These are phyloP conservation scores for Yarrowia sp. DNA, from an alignment of 805 yeast genomes.

Conservation along the genomic window DNA sequence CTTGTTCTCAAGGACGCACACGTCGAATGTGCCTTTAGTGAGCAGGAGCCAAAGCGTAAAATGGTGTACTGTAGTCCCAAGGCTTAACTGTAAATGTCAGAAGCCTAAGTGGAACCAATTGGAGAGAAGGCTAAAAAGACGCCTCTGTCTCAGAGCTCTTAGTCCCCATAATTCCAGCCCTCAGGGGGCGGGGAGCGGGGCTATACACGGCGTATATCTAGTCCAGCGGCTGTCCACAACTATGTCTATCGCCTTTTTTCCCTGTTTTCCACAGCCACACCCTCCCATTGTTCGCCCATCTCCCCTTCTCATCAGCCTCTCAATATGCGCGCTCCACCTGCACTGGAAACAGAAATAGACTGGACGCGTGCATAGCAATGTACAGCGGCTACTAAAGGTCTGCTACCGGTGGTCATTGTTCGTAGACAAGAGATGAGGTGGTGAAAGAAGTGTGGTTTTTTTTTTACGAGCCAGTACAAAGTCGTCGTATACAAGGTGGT, in stretches of 20 bases:
- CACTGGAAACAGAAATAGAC: slow-evolving; percentile 21
- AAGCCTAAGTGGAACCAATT: slow-evolving; percentile 28
- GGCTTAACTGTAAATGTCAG: slow-evolving; percentile 15
- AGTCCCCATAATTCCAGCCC: not conserved
- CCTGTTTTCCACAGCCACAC: no score
- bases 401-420: slow-evolving; percentile 7
- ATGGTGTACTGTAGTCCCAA: slow-evolving; percentile 8
- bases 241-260: no score
- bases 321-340: slow-evolving; percentile 6
- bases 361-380: slow-evolving; percentile 33
- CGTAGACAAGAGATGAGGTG: not conserved
- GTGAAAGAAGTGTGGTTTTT: not conserved
- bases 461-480: not conserved
- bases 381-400: slow-evolving; percentile 10
- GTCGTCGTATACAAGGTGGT: no score
- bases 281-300: no score
- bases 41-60: slow-evolving; percentile 28
- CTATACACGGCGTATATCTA: no score
- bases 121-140: slow-evolving; percentile 30
- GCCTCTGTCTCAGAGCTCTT: slow-evolving; percentile 27
- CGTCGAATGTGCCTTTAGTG: slow-evolving; percentile 28
- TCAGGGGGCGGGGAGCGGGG: not conserved
- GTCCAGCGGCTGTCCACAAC: no score
- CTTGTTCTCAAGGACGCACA: not conserved
- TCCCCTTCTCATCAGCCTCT: not conserved